Evolutionary conservation across 176 grass and related monocot genomes (phyloP), one percentile per base, ranked within the genome.

Genomic region (Saccharum officinarum): DNA sequence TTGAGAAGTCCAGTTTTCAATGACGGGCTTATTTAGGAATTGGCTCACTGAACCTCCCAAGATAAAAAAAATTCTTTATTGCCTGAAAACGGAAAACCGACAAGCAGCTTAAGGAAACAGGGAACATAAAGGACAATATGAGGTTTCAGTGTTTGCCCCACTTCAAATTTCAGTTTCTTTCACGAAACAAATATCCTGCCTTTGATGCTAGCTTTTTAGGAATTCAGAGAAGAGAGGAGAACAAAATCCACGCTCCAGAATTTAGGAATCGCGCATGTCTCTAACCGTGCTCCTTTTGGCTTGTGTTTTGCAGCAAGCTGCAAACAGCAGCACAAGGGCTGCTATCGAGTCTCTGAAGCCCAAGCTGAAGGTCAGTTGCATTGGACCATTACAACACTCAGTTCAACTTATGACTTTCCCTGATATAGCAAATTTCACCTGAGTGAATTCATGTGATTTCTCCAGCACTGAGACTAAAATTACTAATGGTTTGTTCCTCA

Each of bases 291-390:
- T 57, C 8, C 38, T 67, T 49, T 17, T 47, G 30, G 7, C 67
- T n/a, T 72, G 49, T 22, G 36, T 85, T 86, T 65, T 81, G 79
- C 65, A 95, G 91, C 96, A 98, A 91, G 89, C 86, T 64, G 92
- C 89, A 73, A 94, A 88, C 66, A 90, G 82, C 79, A 88, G 81
- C 54, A 73, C 93, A 23, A 87, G 59, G 80, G 66, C 73, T 42
- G 89, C 86, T 23, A 80, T 86, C 6, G 93, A 98, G 67, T 91
- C 87, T 67, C 86, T 98, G 70, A 98, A 98, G 44, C 96, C 96
- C 73, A 98, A 98, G 79, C 87, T 98, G 9, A 94, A 95, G 91
- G 96, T 95, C 30, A 76, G 88, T 78, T 80, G 18, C 17, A 55
- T 20, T 55, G 1, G 47, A 20, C 40, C 33, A 26, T 30, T 3